Evolutionary conservation across 768 basidiomycete species (phyloP), one percentile per base, ranked within the genome.

Genomic region (Tulasnella sp.): DNA sequence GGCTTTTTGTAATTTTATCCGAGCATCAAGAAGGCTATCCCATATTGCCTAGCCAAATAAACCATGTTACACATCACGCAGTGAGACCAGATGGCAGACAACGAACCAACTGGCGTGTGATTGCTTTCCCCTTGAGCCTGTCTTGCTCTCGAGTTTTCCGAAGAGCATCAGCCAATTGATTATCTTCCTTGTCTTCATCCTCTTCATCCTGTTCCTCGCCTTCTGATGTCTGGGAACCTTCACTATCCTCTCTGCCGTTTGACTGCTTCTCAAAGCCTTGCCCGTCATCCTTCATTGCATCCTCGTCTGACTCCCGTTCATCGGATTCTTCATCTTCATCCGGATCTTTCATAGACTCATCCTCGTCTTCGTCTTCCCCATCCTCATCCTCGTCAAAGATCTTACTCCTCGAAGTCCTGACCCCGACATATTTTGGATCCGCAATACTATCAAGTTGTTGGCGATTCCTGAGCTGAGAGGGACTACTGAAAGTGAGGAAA

Each of bases 1-100:
- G 20, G 81, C 75, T 67, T 91, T 96, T 66, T 96, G 93, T 37
- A 95, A 65, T 22, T 80, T 80, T 63, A 98, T 98, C 31, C 93
- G 78, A n/a, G 85, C 77, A 62, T 95, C 87, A 25, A 96, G 72
- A 32, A 96, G 70, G 4, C 74, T 71, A 63, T 96, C 89, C 84
- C 89, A 95, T 31, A 91, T 65, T 28, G 37, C 40, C 49, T 51
- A 37, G 28, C 37, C 19, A 19, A 19, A 42, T 5, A 13, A n/a
- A 7, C 19, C 5, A 13, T 2, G 6, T 28, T 27, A 51, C 13
- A 29, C 16, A n/a, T 5, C 10, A 6, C 3, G 27, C 20, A 24
- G 25, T 27, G 31, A 16, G n/a, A 40, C 3, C 19, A 13, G 24
- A 5, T 12, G 24, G 24, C 9, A 15, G 1, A 42, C 19, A 40